These are phyloP conservation scores for Leccinum uliginosum DNA, from an alignment of 768 basidiomycete species.

Conservation along the genomic window DNA sequence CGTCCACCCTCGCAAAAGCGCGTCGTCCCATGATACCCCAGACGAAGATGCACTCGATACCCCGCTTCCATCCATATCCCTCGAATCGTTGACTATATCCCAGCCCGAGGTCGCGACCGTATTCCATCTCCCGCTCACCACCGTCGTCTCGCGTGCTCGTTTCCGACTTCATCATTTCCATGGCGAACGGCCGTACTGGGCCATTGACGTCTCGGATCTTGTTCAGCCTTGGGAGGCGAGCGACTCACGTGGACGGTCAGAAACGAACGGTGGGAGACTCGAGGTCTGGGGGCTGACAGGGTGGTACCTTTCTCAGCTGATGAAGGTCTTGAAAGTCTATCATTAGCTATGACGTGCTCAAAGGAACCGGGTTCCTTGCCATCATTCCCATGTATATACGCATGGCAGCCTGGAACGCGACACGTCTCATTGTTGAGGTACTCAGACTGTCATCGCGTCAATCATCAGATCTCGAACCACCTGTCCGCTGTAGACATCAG, in stretches of 20 bases:
- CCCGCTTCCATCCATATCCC: conserved; percentile 57
- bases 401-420: background rate
- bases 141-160: conserved; percentile 43
- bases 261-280: conserved; percentile 44
- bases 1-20: conserved; percentile 15
- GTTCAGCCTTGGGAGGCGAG: conserved; percentile 26
- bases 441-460: background rate
- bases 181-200: conserved; percentile 52
- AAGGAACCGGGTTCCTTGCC: background rate
- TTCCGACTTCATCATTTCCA: conserved; percentile 54
- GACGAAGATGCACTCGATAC: conserved; percentile 26
- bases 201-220: conserved; percentile 64
- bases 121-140: conserved; percentile 67
- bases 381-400: no score
- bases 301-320: conserved; percentile 69
- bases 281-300: conserved; percentile 85
- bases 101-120: conserved; percentile 60
- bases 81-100: conserved; percentile 49
- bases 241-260: conserved; percentile 35
- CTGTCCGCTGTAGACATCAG: conserved; percentile 4
- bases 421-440: background rate
- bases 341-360: conserved; percentile 20
- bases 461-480: background rate
- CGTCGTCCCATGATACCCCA: background rate
- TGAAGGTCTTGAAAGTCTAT: conserved; percentile 52